Evolutionary conservation across 495 filamentous ascomycete species (phyloP).

Genomic region (Hypoxylon fragiforme): DNA sequence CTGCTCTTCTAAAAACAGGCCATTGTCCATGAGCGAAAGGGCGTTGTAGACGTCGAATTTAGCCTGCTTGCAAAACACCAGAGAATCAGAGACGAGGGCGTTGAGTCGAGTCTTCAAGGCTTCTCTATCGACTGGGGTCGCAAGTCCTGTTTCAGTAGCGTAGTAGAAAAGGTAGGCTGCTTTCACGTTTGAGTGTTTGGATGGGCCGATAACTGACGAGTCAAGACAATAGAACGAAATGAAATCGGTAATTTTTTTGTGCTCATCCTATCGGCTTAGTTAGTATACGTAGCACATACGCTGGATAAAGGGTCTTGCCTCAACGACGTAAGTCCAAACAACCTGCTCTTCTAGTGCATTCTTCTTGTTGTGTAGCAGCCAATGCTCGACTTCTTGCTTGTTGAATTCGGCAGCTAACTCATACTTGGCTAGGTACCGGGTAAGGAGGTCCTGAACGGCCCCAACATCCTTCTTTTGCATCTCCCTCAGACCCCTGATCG

Average conservation of each 20-base stretch:
- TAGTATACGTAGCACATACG: not conserved
- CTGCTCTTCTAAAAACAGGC: slow-evolving; percentile 85
- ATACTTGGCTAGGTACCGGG: slow-evolving; percentile 76
- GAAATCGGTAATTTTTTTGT: slow-evolving; percentile 88
- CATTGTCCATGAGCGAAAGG: slow-evolving; percentile 89
- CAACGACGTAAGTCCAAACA: slow-evolving; percentile 89
- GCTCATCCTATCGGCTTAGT: slow-evolving; percentile 38
- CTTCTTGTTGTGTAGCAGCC: slow-evolving; percentile 71
- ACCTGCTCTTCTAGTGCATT: slow-evolving; percentile 70
- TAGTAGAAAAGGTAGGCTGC: slow-evolving; percentile 98
- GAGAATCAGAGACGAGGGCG: slow-evolving; percentile 75
- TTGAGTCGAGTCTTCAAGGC: slow-evolving; percentile 74
- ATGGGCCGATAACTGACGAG: slow-evolving; percentile 80
- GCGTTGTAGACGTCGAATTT: slow-evolving; percentile 98
- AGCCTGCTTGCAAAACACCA: slow-evolving; percentile 83
- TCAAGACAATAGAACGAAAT: slow-evolving; percentile 96
- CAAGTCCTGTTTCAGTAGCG: slow-evolving; percentile 80
- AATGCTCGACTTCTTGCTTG: slow-evolving; percentile 80
- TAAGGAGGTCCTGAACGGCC: slow-evolving; percentile 71
- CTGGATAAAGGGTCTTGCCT: slow-evolving; percentile 51
- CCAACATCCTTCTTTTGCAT: slow-evolving; percentile 86
- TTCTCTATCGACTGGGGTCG: slow-evolving; percentile 51
- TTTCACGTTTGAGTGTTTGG: slow-evolving; percentile 73
- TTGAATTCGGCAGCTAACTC: slow-evolving; percentile 82
- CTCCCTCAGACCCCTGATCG: slow-evolving; percentile 70